These are phyloP conservation scores for Dichomitus squalens DNA, from an alignment of 1,284 basidiomycete species.

Conservation along the genomic window DNA sequence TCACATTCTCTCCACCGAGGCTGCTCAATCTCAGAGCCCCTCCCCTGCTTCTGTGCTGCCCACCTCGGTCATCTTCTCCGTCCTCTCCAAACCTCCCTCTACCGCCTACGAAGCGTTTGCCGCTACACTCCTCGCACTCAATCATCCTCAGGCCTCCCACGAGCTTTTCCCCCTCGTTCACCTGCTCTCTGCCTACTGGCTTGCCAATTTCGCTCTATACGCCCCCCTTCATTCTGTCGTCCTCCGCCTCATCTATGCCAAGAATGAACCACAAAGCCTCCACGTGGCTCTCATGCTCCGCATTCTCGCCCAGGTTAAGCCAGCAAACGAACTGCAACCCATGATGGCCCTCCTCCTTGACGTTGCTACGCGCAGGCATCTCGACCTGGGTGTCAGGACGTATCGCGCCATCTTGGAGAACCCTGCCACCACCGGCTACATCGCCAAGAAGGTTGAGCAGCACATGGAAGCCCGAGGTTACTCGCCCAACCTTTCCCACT, in stretches of 20 bases:
- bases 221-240: conserved; percentile 46
- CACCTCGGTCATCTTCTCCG: conserved; percentile 54
- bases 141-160: conserved; percentile 36
- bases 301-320: conserved; percentile 36
- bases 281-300: conserved; percentile 62
- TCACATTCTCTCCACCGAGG: not conserved
- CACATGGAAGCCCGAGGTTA: conserved; percentile 9
- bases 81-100: conserved; percentile 51
- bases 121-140: conserved; percentile 41
- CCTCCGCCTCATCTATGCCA: conserved; percentile 44
- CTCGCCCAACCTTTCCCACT: conserved; percentile 12
- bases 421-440: not conserved
- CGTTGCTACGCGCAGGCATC: conserved; percentile 33
- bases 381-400: conserved; percentile 2
- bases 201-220: conserved; percentile 50
- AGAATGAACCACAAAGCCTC: conserved; percentile 35
- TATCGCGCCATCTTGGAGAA: conserved; percentile 11
- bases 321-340: conserved; percentile 1
- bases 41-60: conserved; percentile 33
- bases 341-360: conserved; percentile 7
- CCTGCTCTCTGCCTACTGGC: conserved; percentile 48
- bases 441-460: conserved; percentile 2
- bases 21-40: not conserved
- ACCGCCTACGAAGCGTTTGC: conserved; percentile 43
- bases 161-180: conserved; percentile 45